Evolutionary conservation across 345 rosid genomes (phyloP).

Genomic region (Leavenworthia alabamica): DNA sequence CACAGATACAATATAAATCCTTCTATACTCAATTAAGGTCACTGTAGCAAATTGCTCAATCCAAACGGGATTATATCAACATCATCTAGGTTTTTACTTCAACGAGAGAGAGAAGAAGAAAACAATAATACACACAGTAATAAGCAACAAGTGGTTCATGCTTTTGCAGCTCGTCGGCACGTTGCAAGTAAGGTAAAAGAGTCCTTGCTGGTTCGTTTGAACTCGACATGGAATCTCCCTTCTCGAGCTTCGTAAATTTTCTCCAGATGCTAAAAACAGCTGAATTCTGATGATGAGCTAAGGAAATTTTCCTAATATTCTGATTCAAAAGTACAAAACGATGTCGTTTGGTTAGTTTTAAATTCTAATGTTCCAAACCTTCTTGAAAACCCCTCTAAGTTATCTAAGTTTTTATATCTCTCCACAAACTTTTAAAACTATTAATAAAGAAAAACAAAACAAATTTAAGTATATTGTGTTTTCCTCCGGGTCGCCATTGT

Average conservation of each 20-base stretch:
- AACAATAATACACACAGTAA: slow-evolving; percentile 47
- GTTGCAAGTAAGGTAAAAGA: slow-evolving; percentile 82
- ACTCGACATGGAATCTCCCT: slow-evolving; percentile 50
- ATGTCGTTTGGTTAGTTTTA: too few relatives aligned
- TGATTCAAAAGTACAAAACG: too few relatives aligned
- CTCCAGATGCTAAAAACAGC: background rate
- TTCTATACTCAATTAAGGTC: background rate
- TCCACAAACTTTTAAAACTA: too few relatives aligned
- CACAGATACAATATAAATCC: background rate
- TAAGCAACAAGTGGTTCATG: slow-evolving; percentile 95
- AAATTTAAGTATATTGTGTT: too few relatives aligned
- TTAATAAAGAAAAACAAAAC: too few relatives aligned
- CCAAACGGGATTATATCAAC: background rate
- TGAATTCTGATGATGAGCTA: too few relatives aligned
- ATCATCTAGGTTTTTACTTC: slow-evolving; percentile 6
- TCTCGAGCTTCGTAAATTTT: slow-evolving; percentile 3
- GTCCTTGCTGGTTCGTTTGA: slow-evolving; percentile 80
- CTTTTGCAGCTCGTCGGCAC: slow-evolving; percentile 95
- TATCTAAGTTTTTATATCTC: too few relatives aligned
- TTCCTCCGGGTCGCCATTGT: too few relatives aligned
- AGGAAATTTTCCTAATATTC: background rate
- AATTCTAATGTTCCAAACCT: slow-evolving; percentile 15
- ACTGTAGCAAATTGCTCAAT: too few relatives aligned
- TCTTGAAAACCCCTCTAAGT: too few relatives aligned
- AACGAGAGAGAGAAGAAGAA: background rate